phyloP scores from a whole-genome alignment of 2,329 filamentous ascomycete genomes.

The Knoxdaviesia capensis region DNA sequence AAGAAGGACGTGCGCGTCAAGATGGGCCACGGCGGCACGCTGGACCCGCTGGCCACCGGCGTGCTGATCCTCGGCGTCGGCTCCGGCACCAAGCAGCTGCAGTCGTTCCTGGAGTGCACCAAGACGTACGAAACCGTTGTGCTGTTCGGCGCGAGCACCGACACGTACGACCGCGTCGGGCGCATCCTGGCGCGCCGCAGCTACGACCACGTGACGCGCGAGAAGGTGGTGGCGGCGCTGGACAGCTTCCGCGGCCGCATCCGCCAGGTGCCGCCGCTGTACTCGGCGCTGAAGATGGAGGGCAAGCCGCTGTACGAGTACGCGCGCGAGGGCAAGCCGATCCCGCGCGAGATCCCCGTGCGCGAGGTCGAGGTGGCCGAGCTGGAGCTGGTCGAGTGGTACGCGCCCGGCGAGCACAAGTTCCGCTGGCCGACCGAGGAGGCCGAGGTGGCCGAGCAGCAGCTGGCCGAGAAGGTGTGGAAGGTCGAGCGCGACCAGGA shows the following conservation, averaged over 20 bases:
- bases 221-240: constrained; percentile 59
- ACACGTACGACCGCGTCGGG: constrained; percentile 76
- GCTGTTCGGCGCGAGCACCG: constrained; percentile 79
- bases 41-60: constrained; percentile 85
- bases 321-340: constrained; percentile 68
- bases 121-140: constrained; percentile 86
- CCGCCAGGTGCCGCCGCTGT: constrained; percentile 79
- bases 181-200: constrained; percentile 58
- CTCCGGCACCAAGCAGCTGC: constrained; percentile 65
- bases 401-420: constrained; percentile 60
- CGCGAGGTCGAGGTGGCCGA: constrained; percentile 60
- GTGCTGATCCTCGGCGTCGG: constrained; percentile 81
- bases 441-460: constrained; percentile 54
- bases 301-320: constrained; percentile 95
- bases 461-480: constrained; percentile 54
- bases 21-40: constrained; percentile 86
- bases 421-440: constrained; percentile 66
- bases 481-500: constrained; percentile 37
- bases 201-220: constrained; percentile 65
- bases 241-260: constrained; percentile 60
- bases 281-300: constrained; percentile 79
- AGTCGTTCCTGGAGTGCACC: constrained; percentile 65
- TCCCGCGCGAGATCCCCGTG: constrained; percentile 68
- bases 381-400: constrained; percentile 68
- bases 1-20: constrained; percentile 56